These are phyloP conservation scores for Pyrenophora graminea DNA, from an alignment of 2,329 filamentous ascomycete genomes.

Conservation along the genomic window DNA sequence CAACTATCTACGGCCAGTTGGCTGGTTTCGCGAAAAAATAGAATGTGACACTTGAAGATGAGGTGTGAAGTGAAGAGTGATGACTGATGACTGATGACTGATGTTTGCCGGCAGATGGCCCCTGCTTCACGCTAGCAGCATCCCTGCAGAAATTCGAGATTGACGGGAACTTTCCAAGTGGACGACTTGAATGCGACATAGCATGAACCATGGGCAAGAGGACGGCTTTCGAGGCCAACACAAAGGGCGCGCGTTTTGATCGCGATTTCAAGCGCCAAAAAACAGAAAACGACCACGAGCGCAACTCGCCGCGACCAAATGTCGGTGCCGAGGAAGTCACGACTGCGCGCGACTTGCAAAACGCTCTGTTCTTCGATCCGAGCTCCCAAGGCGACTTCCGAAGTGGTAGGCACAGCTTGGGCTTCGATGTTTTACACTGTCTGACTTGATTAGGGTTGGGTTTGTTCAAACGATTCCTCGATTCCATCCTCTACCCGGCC, in stretches of 20 bases:
- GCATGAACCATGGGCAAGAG: conserved; percentile 38
- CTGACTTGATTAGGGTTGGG: conserved; percentile 59
- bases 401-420: conserved; percentile 25
- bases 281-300: conserved; percentile 32
- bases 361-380: conserved; percentile 45
- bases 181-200: conserved; percentile 9
- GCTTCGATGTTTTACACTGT: not conserved
- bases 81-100: conserved; percentile 6
- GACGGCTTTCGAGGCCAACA: conserved; percentile 38
- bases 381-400: conserved; percentile 36
- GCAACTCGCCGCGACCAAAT: conserved; percentile 28
- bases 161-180: conserved; percentile 22
- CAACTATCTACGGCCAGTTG: no score
- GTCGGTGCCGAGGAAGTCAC: conserved; percentile 36
- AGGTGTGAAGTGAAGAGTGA: no score
- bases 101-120: conserved; percentile 7
- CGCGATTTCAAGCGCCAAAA: conserved; percentile 41
- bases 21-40: no score
- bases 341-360: conserved; percentile 43
- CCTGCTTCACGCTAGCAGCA: conserved; percentile 12
- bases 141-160: conserved; percentile 23
- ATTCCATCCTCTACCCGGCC: conserved; percentile 61
- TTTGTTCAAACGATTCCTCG: conserved; percentile 72
- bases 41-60: no score
- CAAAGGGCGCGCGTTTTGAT: conserved; percentile 21